These are phyloP conservation scores for Suillus subaureus DNA, from an alignment of 768 basidiomycete genomes.

Conservation along the genomic window DNA sequence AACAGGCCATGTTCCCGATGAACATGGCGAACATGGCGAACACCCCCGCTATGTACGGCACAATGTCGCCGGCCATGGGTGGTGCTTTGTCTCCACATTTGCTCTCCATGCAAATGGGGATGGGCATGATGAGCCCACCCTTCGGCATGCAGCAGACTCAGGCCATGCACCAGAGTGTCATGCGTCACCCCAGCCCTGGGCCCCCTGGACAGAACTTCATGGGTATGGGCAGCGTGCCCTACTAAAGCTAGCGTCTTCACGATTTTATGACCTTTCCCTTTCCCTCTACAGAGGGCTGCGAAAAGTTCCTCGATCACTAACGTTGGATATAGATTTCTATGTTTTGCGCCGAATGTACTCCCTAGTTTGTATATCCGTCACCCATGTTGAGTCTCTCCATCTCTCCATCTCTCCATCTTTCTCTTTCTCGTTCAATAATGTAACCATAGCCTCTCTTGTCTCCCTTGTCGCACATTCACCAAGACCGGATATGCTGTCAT, in stretches of 20 bases:
- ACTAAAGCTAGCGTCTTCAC: conserved; percentile 23
- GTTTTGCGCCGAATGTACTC: conserved; percentile 14
- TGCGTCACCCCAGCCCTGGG: conserved; percentile 78
- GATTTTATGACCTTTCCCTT: not conserved
- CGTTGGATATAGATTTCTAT: conserved; percentile 30
- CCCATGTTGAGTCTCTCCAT: conserved; percentile 9
- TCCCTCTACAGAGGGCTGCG: not conserved
- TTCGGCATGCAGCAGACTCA: conserved; percentile 61
- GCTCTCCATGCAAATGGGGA: conserved; percentile 51
- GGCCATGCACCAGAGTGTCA: conserved; percentile 84
- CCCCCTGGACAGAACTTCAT: conserved; percentile 52
- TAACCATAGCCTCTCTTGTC: conserved; percentile 14
- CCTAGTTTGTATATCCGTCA: conserved; percentile 8
- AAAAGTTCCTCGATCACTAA: conserved; percentile 8
- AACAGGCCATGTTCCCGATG: conserved; percentile 49
- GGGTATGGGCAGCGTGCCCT: conserved; percentile 40
- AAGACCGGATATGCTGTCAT: conserved; percentile 18
- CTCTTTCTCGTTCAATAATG: conserved; percentile 19
- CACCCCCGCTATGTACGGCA: conserved; percentile 32
- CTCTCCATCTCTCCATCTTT: conserved; percentile 17
- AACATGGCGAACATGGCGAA: conserved; percentile 38
- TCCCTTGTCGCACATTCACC: conserved; percentile 15
- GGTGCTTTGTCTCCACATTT: conserved; percentile 33
- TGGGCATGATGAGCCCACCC: conserved; percentile 49
- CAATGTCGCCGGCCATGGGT: conserved; percentile 35